Conservation (phyloP, 305 asterid genomes). For the Fraxinus platypoda region DNA sequence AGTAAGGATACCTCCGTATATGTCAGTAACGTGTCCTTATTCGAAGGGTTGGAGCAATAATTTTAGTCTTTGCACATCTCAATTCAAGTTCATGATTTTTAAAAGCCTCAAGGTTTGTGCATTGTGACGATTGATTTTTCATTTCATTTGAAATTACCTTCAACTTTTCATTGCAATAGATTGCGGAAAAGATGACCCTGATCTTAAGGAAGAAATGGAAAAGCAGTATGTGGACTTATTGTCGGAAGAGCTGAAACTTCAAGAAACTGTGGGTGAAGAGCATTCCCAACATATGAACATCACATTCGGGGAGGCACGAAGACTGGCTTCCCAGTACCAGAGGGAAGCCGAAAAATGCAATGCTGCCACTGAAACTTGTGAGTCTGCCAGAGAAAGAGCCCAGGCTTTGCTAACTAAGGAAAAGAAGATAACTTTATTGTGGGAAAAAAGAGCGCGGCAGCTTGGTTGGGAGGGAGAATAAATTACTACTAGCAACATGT, state of each 20-base stretch:
- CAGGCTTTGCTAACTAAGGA: slow-evolving; percentile 56
- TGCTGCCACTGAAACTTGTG: slow-evolving; percentile 92
- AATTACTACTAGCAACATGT: background rate
- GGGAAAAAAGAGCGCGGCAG: slow-evolving; percentile 81
- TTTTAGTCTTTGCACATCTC: background rate
- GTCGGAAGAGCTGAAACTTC: slow-evolving; percentile 79
- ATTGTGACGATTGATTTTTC: background rate
- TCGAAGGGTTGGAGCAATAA: background rate
- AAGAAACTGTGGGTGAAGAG: slow-evolving; percentile 62
- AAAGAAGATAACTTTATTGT: slow-evolving; percentile 58
- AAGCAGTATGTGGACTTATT: slow-evolving; percentile 73
- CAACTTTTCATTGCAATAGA: slow-evolving; percentile 37
- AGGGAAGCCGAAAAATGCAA: slow-evolving; percentile 93
- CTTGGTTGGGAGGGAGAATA: slow-evolving; percentile 80
- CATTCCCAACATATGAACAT: slow-evolving; percentile 72
- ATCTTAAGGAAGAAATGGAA: slow-evolving; percentile 89
- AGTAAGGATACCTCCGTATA: background rate
- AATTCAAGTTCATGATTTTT: background rate
- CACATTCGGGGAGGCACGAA: slow-evolving; percentile 73
- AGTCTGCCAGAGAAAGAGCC: slow-evolving; percentile 75
- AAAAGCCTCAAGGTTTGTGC: background rate
- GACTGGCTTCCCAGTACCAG: slow-evolving; percentile 76
- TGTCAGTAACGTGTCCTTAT: background rate
- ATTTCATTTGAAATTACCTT: background rate
- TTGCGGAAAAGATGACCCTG: slow-evolving; percentile 94